These are phyloP conservation scores for Komagataella pseudopastoris DNA, from an alignment of 805 yeast species.

Conservation along the genomic window DNA sequence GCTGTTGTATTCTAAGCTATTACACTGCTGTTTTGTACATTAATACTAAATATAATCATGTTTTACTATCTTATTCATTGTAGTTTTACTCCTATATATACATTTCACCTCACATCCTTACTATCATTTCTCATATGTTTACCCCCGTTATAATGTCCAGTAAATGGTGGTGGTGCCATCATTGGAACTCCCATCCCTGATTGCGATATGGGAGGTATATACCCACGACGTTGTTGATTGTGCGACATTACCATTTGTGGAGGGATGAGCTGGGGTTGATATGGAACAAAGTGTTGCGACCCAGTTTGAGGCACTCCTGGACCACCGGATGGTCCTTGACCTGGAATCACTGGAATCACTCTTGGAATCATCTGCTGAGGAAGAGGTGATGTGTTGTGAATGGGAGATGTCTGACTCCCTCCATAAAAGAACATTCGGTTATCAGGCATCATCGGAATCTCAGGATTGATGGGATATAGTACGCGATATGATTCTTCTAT, in stretches of 20 bases:
- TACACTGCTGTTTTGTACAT: neutral
- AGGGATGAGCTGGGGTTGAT: neutral
- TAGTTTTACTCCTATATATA: neutral
- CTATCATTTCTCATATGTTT: neutral
- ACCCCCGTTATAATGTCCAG: neutral
- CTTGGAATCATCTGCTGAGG: constrained; percentile 1
- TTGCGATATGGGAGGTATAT: neutral
- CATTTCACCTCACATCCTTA: neutral
- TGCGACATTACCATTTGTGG: neutral
- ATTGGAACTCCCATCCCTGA: neutral
- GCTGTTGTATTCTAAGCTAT: neutral
- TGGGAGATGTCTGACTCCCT: neutral
- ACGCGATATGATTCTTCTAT: constrained; percentile 41
- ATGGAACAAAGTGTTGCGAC: neutral
- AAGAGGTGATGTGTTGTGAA: constrained; percentile 2
- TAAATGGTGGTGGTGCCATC: neutral
- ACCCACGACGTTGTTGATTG: neutral
- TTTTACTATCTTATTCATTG: neutral
- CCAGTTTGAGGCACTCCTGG: neutral
- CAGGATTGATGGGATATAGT: constrained; percentile 28
- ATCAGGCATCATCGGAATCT: neutral
- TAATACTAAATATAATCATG: neutral
- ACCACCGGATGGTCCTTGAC: neutral
- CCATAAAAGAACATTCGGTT: neutral
- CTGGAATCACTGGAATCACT: constrained; percentile 1